These are phyloP conservation scores for Boletus smithii DNA, from an alignment of 1,284 basidiomycete genomes.

Conservation along the genomic window DNA sequence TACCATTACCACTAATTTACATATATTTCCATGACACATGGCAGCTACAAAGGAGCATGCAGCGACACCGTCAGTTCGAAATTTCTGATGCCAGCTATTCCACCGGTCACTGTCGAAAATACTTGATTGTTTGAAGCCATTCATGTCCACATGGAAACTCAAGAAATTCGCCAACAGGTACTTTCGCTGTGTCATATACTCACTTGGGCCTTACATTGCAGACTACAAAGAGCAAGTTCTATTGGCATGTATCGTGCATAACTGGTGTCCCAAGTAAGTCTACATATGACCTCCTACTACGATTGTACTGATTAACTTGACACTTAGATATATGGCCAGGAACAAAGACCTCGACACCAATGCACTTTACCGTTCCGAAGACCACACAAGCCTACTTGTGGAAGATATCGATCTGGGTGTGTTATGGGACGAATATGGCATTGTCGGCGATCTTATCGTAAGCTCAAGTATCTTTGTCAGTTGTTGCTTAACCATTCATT, in stretches of 20 bases:
- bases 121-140: constrained; percentile 1
- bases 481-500: too few relatives aligned
- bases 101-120: constrained; percentile 12
- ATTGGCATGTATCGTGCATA: constrained; percentile 15
- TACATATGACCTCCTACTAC: too few relatives aligned
- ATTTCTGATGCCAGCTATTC: constrained; percentile 14
- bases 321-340: neutral
- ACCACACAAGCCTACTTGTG: neutral
- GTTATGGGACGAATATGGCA: neutral
- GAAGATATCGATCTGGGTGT: neutral
- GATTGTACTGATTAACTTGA: neutral
- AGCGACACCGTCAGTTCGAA: constrained; percentile 1
- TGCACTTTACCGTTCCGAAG: neutral
- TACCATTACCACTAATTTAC: too few relatives aligned
- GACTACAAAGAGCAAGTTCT: constrained; percentile 26
- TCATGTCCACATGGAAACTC: constrained; percentile 16
- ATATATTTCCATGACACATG: neutral
- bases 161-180: constrained; percentile 13
- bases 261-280: constrained; percentile 21
- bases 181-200: constrained; percentile 8
- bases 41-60: constrained; percentile 1
- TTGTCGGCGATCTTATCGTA: too few relatives aligned
- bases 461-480: too few relatives aligned
- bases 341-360: neutral
- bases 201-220: constrained; percentile 22